These are phyloP conservation scores for Trypanosoma mega DNA, from an alignment of 208 protist genomes.

Conservation along the genomic window DNA sequence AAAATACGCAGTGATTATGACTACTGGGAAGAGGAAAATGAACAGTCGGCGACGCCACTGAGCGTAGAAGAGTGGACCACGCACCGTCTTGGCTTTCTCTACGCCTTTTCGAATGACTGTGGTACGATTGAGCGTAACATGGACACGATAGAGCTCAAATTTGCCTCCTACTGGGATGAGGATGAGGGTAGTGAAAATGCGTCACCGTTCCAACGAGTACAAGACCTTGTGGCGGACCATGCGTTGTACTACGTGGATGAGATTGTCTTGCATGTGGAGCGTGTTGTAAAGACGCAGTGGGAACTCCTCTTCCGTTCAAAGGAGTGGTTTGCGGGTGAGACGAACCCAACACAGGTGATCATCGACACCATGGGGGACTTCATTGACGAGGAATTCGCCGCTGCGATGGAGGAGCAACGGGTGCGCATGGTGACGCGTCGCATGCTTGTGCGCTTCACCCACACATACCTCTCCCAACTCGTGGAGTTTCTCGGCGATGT, in stretches of 20 bases:
- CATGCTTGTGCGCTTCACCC: slow-evolving; percentile 70
- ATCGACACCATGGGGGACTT: slow-evolving; percentile 77
- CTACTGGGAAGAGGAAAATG: slow-evolving; percentile 79
- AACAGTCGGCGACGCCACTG: slow-evolving; percentile 5
- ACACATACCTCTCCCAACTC: slow-evolving; percentile 73
- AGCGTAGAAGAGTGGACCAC: slow-evolving; percentile 65
- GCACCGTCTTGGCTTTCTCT: slow-evolving; percentile 73
- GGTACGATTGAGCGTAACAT: slow-evolving; percentile 83
- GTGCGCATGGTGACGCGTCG: slow-evolving; percentile 54
- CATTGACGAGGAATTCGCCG: slow-evolving; percentile 84
- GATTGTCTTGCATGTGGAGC: slow-evolving; percentile 80
- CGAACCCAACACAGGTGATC: slow-evolving; percentile 83
- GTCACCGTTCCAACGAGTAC: slow-evolving; percentile 65
- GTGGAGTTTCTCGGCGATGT: slow-evolving; percentile 81
- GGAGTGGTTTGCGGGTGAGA: slow-evolving; percentile 64
- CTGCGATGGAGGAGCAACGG: slow-evolving; percentile 63
- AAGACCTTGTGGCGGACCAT: slow-evolving; percentile 63
- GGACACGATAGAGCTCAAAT: slow-evolving; percentile 85
- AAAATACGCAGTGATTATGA: slow-evolving; percentile 76
- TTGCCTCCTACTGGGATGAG: slow-evolving; percentile 74
- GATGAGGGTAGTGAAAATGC: slow-evolving; percentile 24
- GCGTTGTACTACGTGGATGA: slow-evolving; percentile 83
- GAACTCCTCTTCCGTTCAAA: slow-evolving; percentile 58
- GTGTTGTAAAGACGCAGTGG: slow-evolving; percentile 77
- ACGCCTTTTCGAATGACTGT: slow-evolving; percentile 89